phyloP scores from a whole-genome alignment of 306 rosid genomes.

The Dalbergia oliveri region DNA sequence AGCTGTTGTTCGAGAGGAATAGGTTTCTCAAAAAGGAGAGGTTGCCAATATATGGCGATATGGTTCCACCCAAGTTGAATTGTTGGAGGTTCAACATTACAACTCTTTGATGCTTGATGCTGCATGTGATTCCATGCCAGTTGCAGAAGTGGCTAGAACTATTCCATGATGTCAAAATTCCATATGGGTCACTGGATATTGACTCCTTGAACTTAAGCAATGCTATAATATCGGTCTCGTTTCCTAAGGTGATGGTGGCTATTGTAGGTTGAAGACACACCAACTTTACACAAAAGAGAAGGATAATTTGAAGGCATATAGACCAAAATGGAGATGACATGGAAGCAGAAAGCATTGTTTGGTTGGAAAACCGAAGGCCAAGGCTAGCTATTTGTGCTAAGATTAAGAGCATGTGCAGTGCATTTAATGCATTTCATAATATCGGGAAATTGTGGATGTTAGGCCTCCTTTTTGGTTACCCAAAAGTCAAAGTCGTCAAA shows the following conservation, averaged over 20 bases:
- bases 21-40: neutral
- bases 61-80: neutral
- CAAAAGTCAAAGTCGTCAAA: no score
- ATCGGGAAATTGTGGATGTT: no score
- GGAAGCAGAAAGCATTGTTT: neutral
- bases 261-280: neutral
- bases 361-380: neutral
- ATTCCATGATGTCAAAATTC: slow-evolving; percentile 37
- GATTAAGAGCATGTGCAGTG: no score
- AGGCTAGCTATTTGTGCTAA: no score
- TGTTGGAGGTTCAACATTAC: neutral
- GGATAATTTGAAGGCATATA: neutral
- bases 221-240: slow-evolving; percentile 22
- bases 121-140: neutral
- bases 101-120: slow-evolving; percentile 31
- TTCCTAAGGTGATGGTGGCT: neutral
- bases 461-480: no score
- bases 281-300: neutral
- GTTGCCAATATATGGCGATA: neutral
- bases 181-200: slow-evolving; percentile 12
- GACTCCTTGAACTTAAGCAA: neutral
- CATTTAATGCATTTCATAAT: no score
- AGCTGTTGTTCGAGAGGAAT: neutral
- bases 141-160: slow-evolving; percentile 7
- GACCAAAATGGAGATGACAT: neutral